Evolutionary conservation across 257 asterid species (phyloP).

Genomic region (Nicotiana benthamiana): DNA sequence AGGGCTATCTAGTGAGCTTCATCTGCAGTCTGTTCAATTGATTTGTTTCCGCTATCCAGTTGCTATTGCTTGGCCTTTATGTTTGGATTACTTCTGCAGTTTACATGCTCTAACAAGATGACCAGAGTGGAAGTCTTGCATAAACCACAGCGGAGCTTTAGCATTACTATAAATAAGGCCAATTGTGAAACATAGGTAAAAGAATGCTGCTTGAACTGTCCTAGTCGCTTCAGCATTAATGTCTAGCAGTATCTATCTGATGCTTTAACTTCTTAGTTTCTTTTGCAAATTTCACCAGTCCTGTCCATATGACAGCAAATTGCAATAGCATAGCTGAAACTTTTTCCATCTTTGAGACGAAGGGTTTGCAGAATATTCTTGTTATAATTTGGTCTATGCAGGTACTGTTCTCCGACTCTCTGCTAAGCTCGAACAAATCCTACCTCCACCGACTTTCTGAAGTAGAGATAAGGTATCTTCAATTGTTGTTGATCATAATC

Average conservation of each 20-base stretch:
- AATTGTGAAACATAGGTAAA: neutral
- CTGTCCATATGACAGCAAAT: neutral
- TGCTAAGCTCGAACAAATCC: neutral
- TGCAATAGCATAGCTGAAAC: neutral
- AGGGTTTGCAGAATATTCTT: neutral
- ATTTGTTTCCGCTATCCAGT: neutral
- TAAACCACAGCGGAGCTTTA: neutral
- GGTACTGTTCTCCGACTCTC: neutral
- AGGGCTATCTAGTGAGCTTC: neutral
- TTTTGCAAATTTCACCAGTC: neutral
- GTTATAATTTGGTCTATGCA: neutral
- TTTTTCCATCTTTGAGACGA: neutral
- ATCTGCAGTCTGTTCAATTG: neutral
- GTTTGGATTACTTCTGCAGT: constrained; percentile 7
- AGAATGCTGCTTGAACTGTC: neutral
- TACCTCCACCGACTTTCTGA: neutral
- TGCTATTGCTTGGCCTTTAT: neutral
- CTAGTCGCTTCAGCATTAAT: neutral
- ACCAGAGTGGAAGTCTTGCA: neutral
- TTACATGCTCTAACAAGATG: neutral
- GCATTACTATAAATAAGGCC: neutral
- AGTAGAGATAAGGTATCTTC: neutral
- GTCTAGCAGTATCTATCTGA: neutral
- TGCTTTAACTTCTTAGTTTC: neutral
- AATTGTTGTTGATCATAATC: neutral